Conservation (phyloP, 1,284 basidiomycete genomes). For the Tremellales sp. region DNA sequence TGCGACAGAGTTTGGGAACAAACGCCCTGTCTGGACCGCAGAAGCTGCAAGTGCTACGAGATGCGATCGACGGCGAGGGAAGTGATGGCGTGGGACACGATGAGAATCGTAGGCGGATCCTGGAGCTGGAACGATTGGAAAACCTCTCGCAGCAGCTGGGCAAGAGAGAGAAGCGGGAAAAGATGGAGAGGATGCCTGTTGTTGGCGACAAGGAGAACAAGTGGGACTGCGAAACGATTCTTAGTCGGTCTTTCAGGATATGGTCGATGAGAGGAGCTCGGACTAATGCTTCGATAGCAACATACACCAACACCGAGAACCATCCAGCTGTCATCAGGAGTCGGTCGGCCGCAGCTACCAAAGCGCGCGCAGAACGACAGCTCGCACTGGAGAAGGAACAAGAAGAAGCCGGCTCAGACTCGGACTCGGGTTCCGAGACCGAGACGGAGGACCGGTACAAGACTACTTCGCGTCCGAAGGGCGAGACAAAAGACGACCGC, state of each 20-base stretch:
- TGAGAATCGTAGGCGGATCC: constrained; percentile 59
- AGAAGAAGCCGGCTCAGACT: constrained; percentile 3
- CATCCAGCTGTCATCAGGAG: constrained; percentile 80
- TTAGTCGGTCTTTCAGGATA: constrained; percentile 60
- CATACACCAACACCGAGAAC: constrained; percentile 90
- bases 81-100: constrained; percentile 51
- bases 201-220: constrained; percentile 66
- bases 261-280: neutral
- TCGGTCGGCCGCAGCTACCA: constrained; percentile 52
- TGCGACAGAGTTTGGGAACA: constrained; percentile 64
- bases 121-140: constrained; percentile 56
- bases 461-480: constrained; percentile 57
- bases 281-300: constrained; percentile 56
- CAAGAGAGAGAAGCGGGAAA: constrained; percentile 34
- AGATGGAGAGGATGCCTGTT: constrained; percentile 53
- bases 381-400: constrained; percentile 18
- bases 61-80: constrained; percentile 66
- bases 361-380: constrained; percentile 23
- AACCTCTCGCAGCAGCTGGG: constrained; percentile 46
- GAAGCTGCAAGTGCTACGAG: constrained; percentile 73
- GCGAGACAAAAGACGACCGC: constrained; percentile 81
- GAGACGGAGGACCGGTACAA: constrained; percentile 32
- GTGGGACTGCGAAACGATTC: constrained; percentile 93
- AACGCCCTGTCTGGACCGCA: constrained; percentile 64
- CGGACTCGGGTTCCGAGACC: constrained; percentile 38